Evolutionary conservation across 176 grass and related monocot species (phyloP).

Genomic region (Carex myosuroides): DNA sequence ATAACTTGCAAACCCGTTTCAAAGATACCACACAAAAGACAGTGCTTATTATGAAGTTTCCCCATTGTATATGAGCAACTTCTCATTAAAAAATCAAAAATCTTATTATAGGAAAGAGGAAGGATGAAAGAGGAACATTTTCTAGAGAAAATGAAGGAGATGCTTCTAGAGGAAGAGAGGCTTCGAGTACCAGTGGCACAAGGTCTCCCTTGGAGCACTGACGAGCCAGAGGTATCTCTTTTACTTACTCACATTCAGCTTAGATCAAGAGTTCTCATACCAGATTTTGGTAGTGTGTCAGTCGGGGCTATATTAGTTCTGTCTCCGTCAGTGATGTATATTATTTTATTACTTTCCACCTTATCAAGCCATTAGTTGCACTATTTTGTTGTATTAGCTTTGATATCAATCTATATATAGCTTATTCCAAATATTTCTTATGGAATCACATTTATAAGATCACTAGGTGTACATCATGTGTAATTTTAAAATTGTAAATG

Average conservation of each 20-base stretch:
- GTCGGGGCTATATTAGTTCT: background rate
- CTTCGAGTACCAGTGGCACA: conserved; percentile 58
- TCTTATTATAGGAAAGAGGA: conserved; percentile 57
- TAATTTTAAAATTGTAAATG: background rate
- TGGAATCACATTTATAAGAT: background rate
- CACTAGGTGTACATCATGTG: background rate
- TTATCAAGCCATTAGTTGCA: background rate
- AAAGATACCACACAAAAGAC: background rate
- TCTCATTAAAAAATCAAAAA: background rate
- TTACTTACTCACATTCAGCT: background rate
- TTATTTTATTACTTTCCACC: background rate
- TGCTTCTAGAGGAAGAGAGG: conserved; percentile 56
- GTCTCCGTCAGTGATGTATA: background rate
- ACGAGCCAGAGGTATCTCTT: conserved; percentile 59
- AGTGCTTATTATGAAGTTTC: background rate
- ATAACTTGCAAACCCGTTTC: too few relatives aligned
- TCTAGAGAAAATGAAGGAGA: conserved; percentile 48
- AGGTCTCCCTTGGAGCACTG: conserved; percentile 67
- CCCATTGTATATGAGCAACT: background rate
- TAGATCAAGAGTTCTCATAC: background rate
- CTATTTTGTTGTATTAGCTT: background rate
- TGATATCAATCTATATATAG: too few relatives aligned
- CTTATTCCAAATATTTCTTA: background rate
- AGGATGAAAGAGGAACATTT: conserved; percentile 56
- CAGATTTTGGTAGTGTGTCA: background rate